Base-by-base conservation (phyloP, 805 yeast genomes). In the Wickerhamia fluorescens region DNA sequence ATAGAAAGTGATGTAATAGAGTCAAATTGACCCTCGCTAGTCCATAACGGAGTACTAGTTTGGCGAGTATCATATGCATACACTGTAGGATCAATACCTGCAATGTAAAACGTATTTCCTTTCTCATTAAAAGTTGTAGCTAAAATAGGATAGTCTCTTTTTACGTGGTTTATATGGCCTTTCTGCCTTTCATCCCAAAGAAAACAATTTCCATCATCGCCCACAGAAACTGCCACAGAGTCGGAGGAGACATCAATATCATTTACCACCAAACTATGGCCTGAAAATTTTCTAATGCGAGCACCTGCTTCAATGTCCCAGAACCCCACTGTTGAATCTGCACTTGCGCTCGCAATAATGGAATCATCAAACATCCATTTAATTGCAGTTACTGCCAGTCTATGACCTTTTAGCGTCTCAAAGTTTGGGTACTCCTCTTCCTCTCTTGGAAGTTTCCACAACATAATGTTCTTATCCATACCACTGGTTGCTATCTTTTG, bases 171-270 rank as follows among this genome's bases (percentile, higher is more conserved):
- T 1, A 66, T 56, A 2, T 68, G 57, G 3, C 43, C 40, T 40
- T 72, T 78, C n/a, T 67, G 60, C 32, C 86, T 54, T 14, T 61
- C 51, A 40, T 84, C 94, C 89, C 89, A 84, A 2, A 78, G 29
- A 6, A 58, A 57, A 1, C 71, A 58, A 3, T 53, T 35, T 0
- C 87, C 85, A 42, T 78, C 86, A 40, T 84, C 94, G 7, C 78
- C 66, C 4, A 73, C 84, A 20, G 83, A 69, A 7, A 48, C 30
- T 3, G 71, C 65, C 1, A 29, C 34, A 6, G 54, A 31, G 24
- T 58, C 49, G 31, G 40, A 44, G 34, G 45, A 33, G 7, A 49
- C 45, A 14, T 50, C 68, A 2, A 82, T 53, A 37, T 77, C 70
- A 44, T 83, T 82, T 2, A 81, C 73, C 5, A 70, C 63, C 8